Evolutionary conservation across 2,329 filamentous ascomycete species (phyloP).

Genomic region (Metarhizium rileyi): DNA sequence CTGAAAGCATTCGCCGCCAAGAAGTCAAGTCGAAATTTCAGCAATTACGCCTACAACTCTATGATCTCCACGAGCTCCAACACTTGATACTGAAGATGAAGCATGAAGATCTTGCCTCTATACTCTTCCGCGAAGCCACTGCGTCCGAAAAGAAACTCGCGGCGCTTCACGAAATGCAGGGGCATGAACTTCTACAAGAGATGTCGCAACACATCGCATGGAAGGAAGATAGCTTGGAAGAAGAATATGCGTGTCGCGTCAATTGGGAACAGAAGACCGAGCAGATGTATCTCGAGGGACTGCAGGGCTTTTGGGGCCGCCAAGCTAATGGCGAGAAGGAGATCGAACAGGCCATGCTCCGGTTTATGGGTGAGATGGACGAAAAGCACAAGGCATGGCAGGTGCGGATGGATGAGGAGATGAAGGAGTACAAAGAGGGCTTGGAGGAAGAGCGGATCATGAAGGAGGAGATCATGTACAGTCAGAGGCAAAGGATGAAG

Average conservation of each 20-base stretch:
- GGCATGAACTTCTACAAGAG: slow-evolving; percentile 16
- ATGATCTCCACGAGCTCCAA: slow-evolving; percentile 33
- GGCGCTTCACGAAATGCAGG: slow-evolving; percentile 23
- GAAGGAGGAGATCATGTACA: slow-evolving; percentile 33
- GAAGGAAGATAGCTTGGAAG: slow-evolving; percentile 16
- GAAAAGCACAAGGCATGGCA: slow-evolving; percentile 29
- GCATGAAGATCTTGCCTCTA: slow-evolving; percentile 26
- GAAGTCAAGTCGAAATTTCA: slow-evolving; percentile 30
- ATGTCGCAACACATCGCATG: slow-evolving; percentile 25
- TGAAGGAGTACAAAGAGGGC: slow-evolving; percentile 24
- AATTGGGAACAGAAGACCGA: slow-evolving; percentile 33
- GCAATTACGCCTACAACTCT: slow-evolving; percentile 26
- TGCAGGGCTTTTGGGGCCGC: slow-evolving; percentile 29
- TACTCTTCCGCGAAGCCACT: slow-evolving; percentile 15
- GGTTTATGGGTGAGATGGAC: slow-evolving; percentile 31
- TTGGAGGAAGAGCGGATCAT: slow-evolving; percentile 31
- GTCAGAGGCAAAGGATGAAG: slow-evolving; percentile 22
- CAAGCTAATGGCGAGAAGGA: slow-evolving; percentile 22
- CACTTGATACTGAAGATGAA: slow-evolving; percentile 24
- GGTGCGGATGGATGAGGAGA: slow-evolving; percentile 29
- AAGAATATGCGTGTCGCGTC: slow-evolving; percentile 32
- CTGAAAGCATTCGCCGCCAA: slow-evolving; percentile 31
- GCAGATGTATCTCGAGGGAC: slow-evolving; percentile 29
- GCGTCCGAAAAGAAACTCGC: slow-evolving; percentile 20
- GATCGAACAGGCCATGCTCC: slow-evolving; percentile 23